Evolutionary conservation across 257 asterid genomes (phyloP).

Genomic region (Marsdenia floribunda): DNA sequence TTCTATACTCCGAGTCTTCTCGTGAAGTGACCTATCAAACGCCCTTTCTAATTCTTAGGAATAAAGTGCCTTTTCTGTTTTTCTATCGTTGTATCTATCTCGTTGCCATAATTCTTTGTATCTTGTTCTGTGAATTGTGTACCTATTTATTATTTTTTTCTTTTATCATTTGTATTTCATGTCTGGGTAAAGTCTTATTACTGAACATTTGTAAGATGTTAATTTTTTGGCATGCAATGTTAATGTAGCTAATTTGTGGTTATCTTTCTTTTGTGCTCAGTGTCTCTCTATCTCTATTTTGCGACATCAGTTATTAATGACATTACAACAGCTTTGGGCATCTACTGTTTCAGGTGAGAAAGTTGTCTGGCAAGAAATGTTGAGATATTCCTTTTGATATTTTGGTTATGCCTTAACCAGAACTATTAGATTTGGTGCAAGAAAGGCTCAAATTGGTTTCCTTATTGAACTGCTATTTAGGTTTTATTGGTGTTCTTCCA

Average conservation of each 20-base stretch:
- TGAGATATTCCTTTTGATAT: background rate
- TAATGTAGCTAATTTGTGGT: background rate
- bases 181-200: too few relatives aligned
- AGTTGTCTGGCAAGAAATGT: background rate
- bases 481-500: too few relatives aligned
- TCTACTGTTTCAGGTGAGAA: conserved; percentile 87
- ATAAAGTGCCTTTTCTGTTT: background rate
- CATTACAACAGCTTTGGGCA: conserved; percentile 89
- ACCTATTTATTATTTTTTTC: too few relatives aligned
- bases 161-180: too few relatives aligned
- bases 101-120: background rate
- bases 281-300: conserved; percentile 68
- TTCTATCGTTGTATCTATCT: background rate
- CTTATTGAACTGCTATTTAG: background rate
- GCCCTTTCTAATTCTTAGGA: background rate
- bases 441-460: background rate
- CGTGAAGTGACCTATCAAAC: background rate
- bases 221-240: background rate
- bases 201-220: background rate
- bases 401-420: background rate
- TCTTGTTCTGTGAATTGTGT: too few relatives aligned
- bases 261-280: conserved; percentile 36
- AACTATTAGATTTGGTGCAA: background rate
- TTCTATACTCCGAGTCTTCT: background rate
- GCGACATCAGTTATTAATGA: conserved; percentile 88